Evolutionary conservation across 2,329 filamentous ascomycete genomes (phyloP).

Genomic region (Fonsecaea pedrosoi): DNA sequence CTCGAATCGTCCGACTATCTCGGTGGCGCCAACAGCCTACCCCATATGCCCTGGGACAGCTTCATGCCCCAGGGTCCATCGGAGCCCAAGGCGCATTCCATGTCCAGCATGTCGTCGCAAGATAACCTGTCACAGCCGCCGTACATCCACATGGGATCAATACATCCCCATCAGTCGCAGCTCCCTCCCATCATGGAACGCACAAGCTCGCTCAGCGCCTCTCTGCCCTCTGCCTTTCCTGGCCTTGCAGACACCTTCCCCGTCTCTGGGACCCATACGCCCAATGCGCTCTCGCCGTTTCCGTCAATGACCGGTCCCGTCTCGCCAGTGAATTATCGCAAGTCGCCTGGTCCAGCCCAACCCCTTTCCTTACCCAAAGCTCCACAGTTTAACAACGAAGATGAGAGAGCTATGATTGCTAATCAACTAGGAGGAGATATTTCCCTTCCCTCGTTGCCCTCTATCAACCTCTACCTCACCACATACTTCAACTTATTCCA

Average conservation of each 20-base stretch:
- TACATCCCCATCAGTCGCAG: constrained; percentile 66
- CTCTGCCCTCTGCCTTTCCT: constrained; percentile 69
- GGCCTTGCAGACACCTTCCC: constrained; percentile 76
- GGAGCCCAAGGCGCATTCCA: constrained; percentile 78
- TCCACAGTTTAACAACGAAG: constrained; percentile 82
- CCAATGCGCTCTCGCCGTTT: constrained; percentile 76
- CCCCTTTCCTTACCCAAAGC: constrained; percentile 70
- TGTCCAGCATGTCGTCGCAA: constrained; percentile 71
- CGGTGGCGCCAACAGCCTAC: constrained; percentile 78
- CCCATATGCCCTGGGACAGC: constrained; percentile 89
- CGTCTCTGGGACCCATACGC: constrained; percentile 71
- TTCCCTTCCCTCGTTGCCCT: constrained; percentile 78
- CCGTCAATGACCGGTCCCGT: constrained; percentile 71
- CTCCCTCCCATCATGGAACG: constrained; percentile 74
- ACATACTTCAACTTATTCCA: constrained; percentile 98
- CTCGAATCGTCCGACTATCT: constrained; percentile 81
- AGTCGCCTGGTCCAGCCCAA: constrained; percentile 72
- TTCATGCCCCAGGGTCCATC: constrained; percentile 75
- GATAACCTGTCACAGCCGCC: constrained; percentile 67
- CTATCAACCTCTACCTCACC: constrained; percentile 88
- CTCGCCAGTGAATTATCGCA: constrained; percentile 71
- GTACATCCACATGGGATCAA: constrained; percentile 64
- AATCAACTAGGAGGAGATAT: constrained; percentile 85
- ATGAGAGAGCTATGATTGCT: constrained; percentile 87
- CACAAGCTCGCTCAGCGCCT: constrained; percentile 63